Conservation (phyloP, 768 basidiomycete genomes). For the Hygrocybe coccinea region DNA sequence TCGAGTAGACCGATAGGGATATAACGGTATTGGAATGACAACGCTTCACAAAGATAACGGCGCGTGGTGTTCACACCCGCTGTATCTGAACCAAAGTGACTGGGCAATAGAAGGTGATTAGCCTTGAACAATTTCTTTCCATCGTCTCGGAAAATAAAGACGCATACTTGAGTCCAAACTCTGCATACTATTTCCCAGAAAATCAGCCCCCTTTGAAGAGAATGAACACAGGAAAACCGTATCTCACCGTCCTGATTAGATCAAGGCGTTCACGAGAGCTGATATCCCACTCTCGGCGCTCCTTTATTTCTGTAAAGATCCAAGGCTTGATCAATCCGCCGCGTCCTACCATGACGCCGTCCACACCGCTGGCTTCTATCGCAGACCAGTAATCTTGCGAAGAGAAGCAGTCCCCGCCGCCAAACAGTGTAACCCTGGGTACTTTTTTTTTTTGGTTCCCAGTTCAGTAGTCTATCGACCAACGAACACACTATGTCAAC, state of each 20-base stretch:
- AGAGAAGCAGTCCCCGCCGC: conserved; percentile 93
- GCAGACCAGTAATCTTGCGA: conserved; percentile 75
- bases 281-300: conserved; percentile 90
- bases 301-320: conserved; percentile 95
- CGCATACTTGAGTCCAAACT: conserved; percentile 74
- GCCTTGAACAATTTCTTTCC: too few species aligned
- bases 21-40: conserved; percentile 96
- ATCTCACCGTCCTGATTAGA: conserved; percentile 62
- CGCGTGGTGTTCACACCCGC: conserved; percentile 87
- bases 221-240: background rate
- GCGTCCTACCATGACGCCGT: conserved; percentile 92
- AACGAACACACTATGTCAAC: background rate
- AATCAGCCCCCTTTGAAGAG: too few species aligned
- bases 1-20: conserved; percentile 92
- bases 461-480: too few species aligned
- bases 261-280: conserved; percentile 80
- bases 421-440: conserved; percentile 87
- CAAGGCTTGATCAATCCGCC: conserved; percentile 96
- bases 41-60: conserved; percentile 89
- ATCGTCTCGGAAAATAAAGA: background rate
- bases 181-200: conserved; percentile 56
- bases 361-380: conserved; percentile 76
- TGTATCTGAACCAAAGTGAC: conserved; percentile 84
- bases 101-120: too few species aligned
- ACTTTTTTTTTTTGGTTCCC: too few species aligned